These are phyloP conservation scores for Solanum sejunctum DNA, from an alignment of 257 asterid genomes.

Conservation along the genomic window DNA sequence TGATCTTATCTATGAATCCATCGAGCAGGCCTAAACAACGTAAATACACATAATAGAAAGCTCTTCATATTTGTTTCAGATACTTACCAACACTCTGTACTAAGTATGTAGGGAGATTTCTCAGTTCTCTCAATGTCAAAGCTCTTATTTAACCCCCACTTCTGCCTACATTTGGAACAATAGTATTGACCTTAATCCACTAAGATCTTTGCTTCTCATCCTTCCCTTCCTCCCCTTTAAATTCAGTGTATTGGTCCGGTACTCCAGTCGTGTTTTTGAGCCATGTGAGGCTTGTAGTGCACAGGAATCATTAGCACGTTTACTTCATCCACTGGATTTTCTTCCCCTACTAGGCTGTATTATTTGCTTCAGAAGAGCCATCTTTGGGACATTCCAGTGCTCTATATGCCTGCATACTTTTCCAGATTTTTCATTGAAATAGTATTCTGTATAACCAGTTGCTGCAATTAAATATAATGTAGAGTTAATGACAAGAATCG, in stretches of 20 bases:
- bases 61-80: background rate
- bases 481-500: background rate
- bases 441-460: slow-evolving; percentile 92
- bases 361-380: slow-evolving; percentile 80
- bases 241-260: background rate
- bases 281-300: background rate
- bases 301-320: background rate
- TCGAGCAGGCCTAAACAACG: background rate
- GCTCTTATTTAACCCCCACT: background rate
- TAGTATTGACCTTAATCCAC: background rate
- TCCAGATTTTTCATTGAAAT: slow-evolving; percentile 62
- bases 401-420: slow-evolving; percentile 88
- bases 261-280: background rate
- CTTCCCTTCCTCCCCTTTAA: background rate
- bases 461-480: slow-evolving; percentile 33
- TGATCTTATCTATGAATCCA: background rate
- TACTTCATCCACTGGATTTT: background rate
- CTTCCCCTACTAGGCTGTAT: slow-evolving; percentile 43
- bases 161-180: background rate
- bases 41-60: background rate
- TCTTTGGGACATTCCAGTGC: slow-evolving; percentile 96
- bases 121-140: background rate
- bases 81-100: background rate
- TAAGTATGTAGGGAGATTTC: background rate
- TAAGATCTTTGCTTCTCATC: background rate